Evolutionary conservation across 148 eudicot species (phyloP).

Genomic region (Rhododendron griersonianum): DNA sequence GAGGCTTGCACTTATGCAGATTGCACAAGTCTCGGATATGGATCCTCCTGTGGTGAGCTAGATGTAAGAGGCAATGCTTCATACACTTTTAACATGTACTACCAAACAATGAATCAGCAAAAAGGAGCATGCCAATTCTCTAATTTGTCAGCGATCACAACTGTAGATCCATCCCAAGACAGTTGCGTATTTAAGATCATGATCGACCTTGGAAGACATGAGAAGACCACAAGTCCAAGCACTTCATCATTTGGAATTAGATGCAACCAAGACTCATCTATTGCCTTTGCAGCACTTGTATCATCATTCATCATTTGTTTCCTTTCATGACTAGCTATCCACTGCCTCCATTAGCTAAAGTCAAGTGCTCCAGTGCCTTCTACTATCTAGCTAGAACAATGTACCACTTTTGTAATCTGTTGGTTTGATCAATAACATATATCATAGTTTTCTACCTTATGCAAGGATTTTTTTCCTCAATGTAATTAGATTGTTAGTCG

Average conservation of each 20-base stretch:
- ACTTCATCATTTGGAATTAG: constrained; percentile 2
- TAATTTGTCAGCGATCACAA: constrained; percentile 45
- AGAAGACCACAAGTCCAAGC: constrained; percentile 13
- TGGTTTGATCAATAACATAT: neutral
- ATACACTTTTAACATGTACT: constrained; percentile 82
- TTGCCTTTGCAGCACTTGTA: neutral
- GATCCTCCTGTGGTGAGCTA: constrained; percentile 62
- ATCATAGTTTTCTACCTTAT: neutral
- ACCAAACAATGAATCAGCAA: constrained; percentile 71
- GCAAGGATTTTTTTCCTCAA: neutral
- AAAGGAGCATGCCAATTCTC: constrained; percentile 55
- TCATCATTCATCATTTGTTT: neutral
- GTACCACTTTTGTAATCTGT: neutral
- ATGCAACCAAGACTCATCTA: neutral
- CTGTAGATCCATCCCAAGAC: constrained; percentile 59
- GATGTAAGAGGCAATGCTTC: constrained; percentile 71
- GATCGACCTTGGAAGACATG: constrained; percentile 57
- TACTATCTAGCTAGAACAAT: neutral
- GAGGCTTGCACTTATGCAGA: constrained; percentile 77
- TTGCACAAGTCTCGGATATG: constrained; percentile 78
- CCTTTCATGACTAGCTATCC: neutral
- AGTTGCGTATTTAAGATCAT: constrained; percentile 65
- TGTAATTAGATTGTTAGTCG: too few relatives aligned
- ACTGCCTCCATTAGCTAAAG: neutral
- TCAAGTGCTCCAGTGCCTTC: neutral